phyloP scores from a whole-genome alignment of 139 green algal genomes.

The Astrephomene gubernaculifera region DNA sequence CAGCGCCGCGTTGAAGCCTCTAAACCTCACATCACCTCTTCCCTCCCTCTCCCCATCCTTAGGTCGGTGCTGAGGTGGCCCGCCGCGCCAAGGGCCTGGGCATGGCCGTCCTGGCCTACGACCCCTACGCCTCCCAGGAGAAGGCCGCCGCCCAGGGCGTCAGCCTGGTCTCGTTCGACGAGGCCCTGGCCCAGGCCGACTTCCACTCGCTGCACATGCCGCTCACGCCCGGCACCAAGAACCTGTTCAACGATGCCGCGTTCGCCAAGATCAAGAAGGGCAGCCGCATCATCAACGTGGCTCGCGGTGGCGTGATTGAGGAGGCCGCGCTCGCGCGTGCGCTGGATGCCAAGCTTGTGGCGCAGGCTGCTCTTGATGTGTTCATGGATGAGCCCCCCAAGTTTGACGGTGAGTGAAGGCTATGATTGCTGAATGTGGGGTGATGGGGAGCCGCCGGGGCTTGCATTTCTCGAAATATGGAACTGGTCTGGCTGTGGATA shows the following conservation, averaged over 20 bases:
- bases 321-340: slow-evolving; percentile 85
- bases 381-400: slow-evolving; percentile 89
- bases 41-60: neutral
- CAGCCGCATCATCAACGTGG: slow-evolving; percentile 95
- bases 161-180: slow-evolving; percentile 87
- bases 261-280: slow-evolving; percentile 93
- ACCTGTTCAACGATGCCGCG: slow-evolving; percentile 90
- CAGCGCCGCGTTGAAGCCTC: neutral
- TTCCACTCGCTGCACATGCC: slow-evolving; percentile 95
- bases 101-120: slow-evolving; percentile 90
- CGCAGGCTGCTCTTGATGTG: slow-evolving; percentile 91
- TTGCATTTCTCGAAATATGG: too few species aligned
- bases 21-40: neutral
- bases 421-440: too few species aligned
- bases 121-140: slow-evolving; percentile 90
- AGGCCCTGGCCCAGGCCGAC: slow-evolving; percentile 82
- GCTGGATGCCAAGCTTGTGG: slow-evolving; percentile 81
- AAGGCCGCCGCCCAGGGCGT: slow-evolving; percentile 34
- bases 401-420: slow-evolving; percentile 44
- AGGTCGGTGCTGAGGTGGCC: slow-evolving; percentile 93
- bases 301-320: slow-evolving; percentile 94
- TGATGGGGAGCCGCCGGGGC: too few species aligned
- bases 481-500: too few species aligned
- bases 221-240: slow-evolving; percentile 72
- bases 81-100: slow-evolving; percentile 90